Evolutionary conservation across 352 stramenopile genomes (phyloP).

Genomic region (Pythium angustatum): DNA sequence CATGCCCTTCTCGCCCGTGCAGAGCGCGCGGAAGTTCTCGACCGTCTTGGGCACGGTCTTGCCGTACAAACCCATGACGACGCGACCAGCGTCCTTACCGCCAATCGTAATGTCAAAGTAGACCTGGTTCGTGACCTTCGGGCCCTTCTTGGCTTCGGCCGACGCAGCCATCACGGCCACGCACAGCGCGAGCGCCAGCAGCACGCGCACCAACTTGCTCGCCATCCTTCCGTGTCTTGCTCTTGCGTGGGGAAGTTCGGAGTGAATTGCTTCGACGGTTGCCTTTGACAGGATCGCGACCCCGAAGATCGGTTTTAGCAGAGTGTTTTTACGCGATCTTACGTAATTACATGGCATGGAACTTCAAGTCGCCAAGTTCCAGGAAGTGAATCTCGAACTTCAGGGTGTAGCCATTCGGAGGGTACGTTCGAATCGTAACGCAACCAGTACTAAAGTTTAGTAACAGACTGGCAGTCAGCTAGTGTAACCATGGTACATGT

Average conservation of each 20-base stretch:
- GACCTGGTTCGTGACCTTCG: constrained; percentile 90
- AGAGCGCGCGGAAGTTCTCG: constrained; percentile 71
- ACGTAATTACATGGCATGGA: background rate
- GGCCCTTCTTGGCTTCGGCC: constrained; percentile 42
- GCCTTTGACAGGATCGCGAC: constrained; percentile 2
- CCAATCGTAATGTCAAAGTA: constrained; percentile 97
- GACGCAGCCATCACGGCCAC: constrained; percentile 34
- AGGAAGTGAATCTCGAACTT: too few species aligned
- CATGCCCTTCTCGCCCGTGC: constrained; percentile 75
- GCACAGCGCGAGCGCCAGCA: constrained; percentile 37
- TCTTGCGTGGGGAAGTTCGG: background rate
- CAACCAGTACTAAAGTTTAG: too few species aligned
- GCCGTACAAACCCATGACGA: constrained; percentile 85
- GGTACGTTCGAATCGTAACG: too few species aligned
- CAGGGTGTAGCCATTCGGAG: too few species aligned
- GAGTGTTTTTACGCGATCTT: background rate
- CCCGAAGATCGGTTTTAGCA: background rate
- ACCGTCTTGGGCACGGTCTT: constrained; percentile 87
- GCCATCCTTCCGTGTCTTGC: constrained; percentile 40
- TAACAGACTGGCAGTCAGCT: too few species aligned
- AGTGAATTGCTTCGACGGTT: background rate
- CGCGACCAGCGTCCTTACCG: constrained; percentile 75
- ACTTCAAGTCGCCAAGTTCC: too few species aligned
- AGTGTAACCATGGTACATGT: too few species aligned
- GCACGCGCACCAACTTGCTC: constrained; percentile 47